These are phyloP conservation scores for Penicillium bialowiezense DNA, from an alignment of 495 filamentous ascomycete genomes.

Conservation along the genomic window DNA sequence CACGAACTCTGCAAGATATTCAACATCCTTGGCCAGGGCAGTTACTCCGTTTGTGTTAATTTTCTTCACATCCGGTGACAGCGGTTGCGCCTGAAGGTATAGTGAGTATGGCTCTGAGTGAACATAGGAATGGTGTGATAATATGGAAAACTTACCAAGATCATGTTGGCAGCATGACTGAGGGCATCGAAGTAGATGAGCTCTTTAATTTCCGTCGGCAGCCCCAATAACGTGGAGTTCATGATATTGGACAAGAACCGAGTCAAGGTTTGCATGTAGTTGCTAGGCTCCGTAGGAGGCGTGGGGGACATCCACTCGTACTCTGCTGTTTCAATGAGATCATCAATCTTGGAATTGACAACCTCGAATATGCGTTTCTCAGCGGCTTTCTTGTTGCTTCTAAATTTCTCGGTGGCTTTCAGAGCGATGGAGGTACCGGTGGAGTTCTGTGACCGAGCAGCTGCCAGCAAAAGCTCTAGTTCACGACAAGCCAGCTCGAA, in stretches of 20 bases:
- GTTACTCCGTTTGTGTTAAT: slow-evolving; percentile 86
- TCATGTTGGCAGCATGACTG: slow-evolving; percentile 81
- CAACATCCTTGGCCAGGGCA: slow-evolving; percentile 76
- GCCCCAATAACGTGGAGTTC: slow-evolving; percentile 84
- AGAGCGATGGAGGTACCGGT: slow-evolving; percentile 74
- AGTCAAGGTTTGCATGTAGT: slow-evolving; percentile 92
- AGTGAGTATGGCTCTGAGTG: slow-evolving; percentile 8
- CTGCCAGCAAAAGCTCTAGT: slow-evolving; percentile 76
- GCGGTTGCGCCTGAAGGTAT: slow-evolving; percentile 64
- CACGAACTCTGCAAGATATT: slow-evolving; percentile 81
- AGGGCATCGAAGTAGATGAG: slow-evolving; percentile 97
- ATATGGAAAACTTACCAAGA: slow-evolving; percentile 63
- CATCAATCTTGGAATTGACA: slow-evolving; percentile 98
- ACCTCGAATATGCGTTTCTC: slow-evolving; percentile 98
- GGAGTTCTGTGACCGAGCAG: slow-evolving; percentile 69
- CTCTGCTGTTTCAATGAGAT: slow-evolving; percentile 92
- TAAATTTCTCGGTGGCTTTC: slow-evolving; percentile 79
- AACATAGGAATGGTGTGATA: not conserved
- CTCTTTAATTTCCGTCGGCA: slow-evolving; percentile 93
- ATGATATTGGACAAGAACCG: slow-evolving; percentile 94
- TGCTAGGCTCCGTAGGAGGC: slow-evolving; percentile 67
- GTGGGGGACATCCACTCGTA: slow-evolving; percentile 85
- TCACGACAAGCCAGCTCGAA: slow-evolving; percentile 91
- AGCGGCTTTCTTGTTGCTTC: slow-evolving; percentile 87
- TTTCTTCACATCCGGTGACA: slow-evolving; percentile 71